A percentile compares a stretch with the other conserved stretches of the same genome.
phyloP scores from a whole-genome alignment of 1,139 yeast species.

The Komagataea norvegica region DNA sequence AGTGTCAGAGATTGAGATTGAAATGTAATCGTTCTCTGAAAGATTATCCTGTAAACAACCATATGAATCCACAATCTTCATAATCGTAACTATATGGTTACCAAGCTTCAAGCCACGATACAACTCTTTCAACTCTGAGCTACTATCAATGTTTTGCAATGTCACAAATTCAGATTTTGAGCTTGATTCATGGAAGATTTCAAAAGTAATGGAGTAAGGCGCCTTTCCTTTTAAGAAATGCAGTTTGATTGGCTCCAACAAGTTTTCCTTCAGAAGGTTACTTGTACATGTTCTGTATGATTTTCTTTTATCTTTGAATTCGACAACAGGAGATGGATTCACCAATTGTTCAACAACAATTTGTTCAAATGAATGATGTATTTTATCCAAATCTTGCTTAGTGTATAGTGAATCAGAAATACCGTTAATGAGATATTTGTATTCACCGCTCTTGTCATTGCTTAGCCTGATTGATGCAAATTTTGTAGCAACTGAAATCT shows the following conservation, averaged over 20 bases:
- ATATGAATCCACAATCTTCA: slow-evolving; percentile 57
- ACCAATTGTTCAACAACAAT: slow-evolving; percentile 57
- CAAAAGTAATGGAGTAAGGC: slow-evolving; percentile 58
- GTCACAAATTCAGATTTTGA: slow-evolving; percentile 41
- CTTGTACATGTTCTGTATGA: slow-evolving; percentile 57
- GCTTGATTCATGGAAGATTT: slow-evolving; percentile 48
- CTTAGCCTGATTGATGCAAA: slow-evolving; percentile 42
- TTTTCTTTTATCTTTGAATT: slow-evolving; percentile 44
- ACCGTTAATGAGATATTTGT: slow-evolving; percentile 55
- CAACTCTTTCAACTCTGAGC: slow-evolving; percentile 34
- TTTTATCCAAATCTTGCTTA: slow-evolving; percentile 35
- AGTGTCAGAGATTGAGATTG: slow-evolving; percentile 64
- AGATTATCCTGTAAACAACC: slow-evolving; percentile 58
- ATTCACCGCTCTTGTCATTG: slow-evolving; percentile 48
- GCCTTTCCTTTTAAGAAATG: slow-evolving; percentile 47
- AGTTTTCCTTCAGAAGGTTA: slow-evolving; percentile 32
- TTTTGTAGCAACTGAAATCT: slow-evolving; percentile 47
- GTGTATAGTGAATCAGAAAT: slow-evolving; percentile 67
- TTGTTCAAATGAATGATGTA: slow-evolving; percentile 30
- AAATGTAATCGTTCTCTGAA: slow-evolving; percentile 33
- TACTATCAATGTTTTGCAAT: slow-evolving; percentile 32
- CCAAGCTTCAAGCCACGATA: slow-evolving; percentile 46
- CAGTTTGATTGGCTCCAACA: slow-evolving; percentile 52
- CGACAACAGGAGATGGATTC: slow-evolving; percentile 53
- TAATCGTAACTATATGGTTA: slow-evolving; percentile 53